These are phyloP conservation scores for Botrytis byssoidea DNA, from an alignment of 2,329 filamentous ascomycete genomes.

Conservation along the genomic window DNA sequence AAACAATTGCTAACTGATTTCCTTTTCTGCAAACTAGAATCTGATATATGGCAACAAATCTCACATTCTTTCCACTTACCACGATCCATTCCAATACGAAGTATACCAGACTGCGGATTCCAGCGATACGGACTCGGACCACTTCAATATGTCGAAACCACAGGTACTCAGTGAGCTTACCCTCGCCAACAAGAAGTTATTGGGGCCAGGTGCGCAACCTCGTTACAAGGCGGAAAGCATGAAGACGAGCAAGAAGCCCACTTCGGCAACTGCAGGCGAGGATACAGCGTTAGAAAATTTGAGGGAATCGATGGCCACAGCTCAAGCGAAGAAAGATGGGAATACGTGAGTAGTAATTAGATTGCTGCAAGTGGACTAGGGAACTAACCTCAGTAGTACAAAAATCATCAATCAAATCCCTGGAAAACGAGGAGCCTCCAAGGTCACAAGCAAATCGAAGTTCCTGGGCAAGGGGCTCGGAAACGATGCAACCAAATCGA, in stretches of 20 bases:
- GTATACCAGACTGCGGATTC: slow-evolving; percentile 54
- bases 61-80: slow-evolving; percentile 37
- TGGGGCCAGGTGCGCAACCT: not conserved
- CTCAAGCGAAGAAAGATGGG: slow-evolving; percentile 46
- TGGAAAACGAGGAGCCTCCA: slow-evolving; percentile 28
- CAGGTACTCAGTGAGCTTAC: not conserved
- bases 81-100: slow-evolving; percentile 52
- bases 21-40: slow-evolving; percentile 15
- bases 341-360: slow-evolving; percentile 45
- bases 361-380: slow-evolving; percentile 19
- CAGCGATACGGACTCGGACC: slow-evolving; percentile 24
- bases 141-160: not conserved
- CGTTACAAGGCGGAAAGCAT: slow-evolving; percentile 8
- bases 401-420: slow-evolving; percentile 42
- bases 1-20: slow-evolving; percentile 18
- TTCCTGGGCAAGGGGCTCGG: slow-evolving; percentile 32
- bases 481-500: slow-evolving; percentile 39
- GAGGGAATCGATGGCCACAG: slow-evolving; percentile 46
- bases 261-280: slow-evolving; percentile 43
- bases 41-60: slow-evolving; percentile 21
- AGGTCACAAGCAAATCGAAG: slow-evolving; percentile 32
- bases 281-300: slow-evolving; percentile 53
- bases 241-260: slow-evolving; percentile 13
- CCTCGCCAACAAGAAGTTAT: slow-evolving; percentile 17
- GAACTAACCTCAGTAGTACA: slow-evolving; percentile 42